Conservation (phyloP, 2,329 filamentous ascomycete genomes). For the Beauveria bassiana region DNA sequence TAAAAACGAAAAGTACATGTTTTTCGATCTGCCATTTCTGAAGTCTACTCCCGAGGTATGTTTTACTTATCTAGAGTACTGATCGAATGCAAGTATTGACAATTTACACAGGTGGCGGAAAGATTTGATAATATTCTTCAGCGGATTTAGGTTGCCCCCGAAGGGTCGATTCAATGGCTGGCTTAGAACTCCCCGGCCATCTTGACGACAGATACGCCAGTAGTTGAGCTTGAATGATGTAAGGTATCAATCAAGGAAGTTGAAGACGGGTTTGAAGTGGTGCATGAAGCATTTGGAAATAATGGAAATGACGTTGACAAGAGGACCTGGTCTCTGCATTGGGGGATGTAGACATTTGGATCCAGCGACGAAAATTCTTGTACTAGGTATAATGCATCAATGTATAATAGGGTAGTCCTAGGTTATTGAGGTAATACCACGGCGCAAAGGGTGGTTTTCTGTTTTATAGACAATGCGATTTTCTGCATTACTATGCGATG, state of each 20-base stretch:
- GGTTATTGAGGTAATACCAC: conserved; percentile 19
- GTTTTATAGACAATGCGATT: background rate
- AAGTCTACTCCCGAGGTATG: conserved; percentile 80
- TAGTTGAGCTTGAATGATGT: background rate
- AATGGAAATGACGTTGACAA: conserved; percentile 2
- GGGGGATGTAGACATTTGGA: conserved; percentile 6
- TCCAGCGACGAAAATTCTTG: conserved; percentile 8
- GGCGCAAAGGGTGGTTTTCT: conserved; percentile 16
- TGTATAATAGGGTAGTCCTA: conserved; percentile 28
- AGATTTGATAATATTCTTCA: conserved; percentile 29
- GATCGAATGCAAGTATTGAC: conserved; percentile 9
- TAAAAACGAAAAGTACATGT: conserved; percentile 83
- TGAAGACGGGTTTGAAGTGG: background rate
- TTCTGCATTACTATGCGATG: background rate
- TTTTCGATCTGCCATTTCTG: conserved; percentile 90
- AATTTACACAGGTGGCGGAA: conserved; percentile 25
- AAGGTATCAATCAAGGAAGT: background rate
- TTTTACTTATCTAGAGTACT: background rate
- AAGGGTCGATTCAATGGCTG: background rate
- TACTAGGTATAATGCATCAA: conserved; percentile 28
- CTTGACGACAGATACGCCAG: background rate
- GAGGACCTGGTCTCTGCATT: conserved; percentile 8
- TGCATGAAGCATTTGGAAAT: conserved; percentile 7
- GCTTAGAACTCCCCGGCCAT: background rate
- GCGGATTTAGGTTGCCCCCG: conserved; percentile 19